These are phyloP conservation scores for Pyrus pyrifolia DNA, from an alignment of 306 rosid species.

Conservation along the genomic window DNA sequence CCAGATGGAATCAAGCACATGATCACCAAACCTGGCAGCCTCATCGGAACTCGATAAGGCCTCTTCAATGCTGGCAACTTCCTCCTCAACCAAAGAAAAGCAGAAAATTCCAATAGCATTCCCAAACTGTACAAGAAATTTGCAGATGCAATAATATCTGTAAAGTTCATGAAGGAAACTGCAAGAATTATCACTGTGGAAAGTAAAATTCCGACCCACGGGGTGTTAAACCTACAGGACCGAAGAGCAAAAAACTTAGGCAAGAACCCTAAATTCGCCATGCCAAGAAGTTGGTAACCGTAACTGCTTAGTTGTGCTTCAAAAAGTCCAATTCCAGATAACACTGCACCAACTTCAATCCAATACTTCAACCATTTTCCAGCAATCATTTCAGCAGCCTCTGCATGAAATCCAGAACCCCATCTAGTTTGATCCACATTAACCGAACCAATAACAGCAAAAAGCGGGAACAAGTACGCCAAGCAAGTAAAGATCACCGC, in stretches of 20 bases:
- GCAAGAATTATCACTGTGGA: constrained; percentile 15
- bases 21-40: constrained; percentile 13
- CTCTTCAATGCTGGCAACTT: constrained; percentile 19
- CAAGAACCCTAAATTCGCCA: constrained; percentile 26
- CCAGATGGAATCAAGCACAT: constrained; percentile 31
- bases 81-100: constrained; percentile 27
- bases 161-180: constrained; percentile 18
- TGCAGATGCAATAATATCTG: constrained; percentile 21
- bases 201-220: constrained; percentile 19
- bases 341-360: constrained; percentile 26
- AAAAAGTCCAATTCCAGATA: constrained; percentile 27
- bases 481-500: constrained; percentile 28
- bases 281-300: constrained; percentile 24
- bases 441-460: constrained; percentile 21
- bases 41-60: constrained; percentile 20
- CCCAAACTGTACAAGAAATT: constrained; percentile 35
- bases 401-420: constrained; percentile 28
- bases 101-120: constrained; percentile 25
- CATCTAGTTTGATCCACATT: constrained; percentile 16
- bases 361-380: constrained; percentile 29
- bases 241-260: constrained; percentile 16
- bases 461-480: constrained; percentile 22
- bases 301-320: constrained; percentile 27
- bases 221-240: constrained; percentile 16
- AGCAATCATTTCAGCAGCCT: constrained; percentile 23